phyloP scores from a whole-genome alignment of 2,329 filamentous ascomycete genomes.

The Fusarium ambrosium region DNA sequence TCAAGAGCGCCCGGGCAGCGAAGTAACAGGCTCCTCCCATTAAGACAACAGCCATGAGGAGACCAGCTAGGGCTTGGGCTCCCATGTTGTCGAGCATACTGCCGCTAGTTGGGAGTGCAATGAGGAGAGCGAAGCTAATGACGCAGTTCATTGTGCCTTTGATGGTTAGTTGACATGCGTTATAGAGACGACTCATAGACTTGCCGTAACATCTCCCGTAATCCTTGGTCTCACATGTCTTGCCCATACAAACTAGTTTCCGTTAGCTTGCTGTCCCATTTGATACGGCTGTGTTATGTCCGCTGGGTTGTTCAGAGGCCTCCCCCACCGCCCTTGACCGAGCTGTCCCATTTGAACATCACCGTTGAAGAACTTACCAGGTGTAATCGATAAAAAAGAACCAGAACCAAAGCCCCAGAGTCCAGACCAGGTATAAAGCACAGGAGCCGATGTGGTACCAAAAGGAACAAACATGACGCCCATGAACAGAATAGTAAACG shows the following conservation, averaged over 20 bases:
- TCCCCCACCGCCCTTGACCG: too few species aligned
- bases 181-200: background rate
- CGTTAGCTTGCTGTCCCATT: constrained; percentile 13
- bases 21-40: constrained; percentile 52
- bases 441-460: constrained; percentile 54
- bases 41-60: constrained; percentile 59
- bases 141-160: constrained; percentile 62
- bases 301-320: too few species aligned
- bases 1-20: constrained; percentile 46
- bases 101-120: constrained; percentile 61
- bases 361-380: constrained; percentile 29
- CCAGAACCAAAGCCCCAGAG: constrained; percentile 65
- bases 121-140: constrained; percentile 59
- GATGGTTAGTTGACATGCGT: background rate
- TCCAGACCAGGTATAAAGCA: constrained; percentile 59
- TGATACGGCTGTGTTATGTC: too few species aligned
- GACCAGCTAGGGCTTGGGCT: constrained; percentile 58
- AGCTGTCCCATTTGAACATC: background rate
- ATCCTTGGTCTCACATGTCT: constrained; percentile 60
- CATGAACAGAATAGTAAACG: constrained; percentile 57
- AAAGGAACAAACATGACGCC: constrained; percentile 60
- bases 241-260: constrained; percentile 58
- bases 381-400: constrained; percentile 59
- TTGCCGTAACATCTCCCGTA: constrained; percentile 59
- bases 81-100: constrained; percentile 61